These are phyloP conservation scores for Juglanconis oblonga DNA, from an alignment of 2,329 filamentous ascomycete species.

Conservation along the genomic window DNA sequence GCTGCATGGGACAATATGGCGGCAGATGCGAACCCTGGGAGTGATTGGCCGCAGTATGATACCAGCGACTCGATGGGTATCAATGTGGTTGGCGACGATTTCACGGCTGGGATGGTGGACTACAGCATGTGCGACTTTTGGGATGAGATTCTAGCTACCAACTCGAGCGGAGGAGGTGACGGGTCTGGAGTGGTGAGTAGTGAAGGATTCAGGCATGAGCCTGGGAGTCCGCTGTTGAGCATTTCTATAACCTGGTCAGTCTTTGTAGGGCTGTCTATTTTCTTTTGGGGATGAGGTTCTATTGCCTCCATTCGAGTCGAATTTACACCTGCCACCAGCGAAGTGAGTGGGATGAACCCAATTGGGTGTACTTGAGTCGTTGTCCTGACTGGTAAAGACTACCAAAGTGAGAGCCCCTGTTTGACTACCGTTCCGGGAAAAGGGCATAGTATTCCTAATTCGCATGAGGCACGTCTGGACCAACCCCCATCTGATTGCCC, in stretches of 20 bases:
- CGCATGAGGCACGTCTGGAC: too few relatives aligned
- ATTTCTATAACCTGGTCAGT: not conserved
- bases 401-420: too few relatives aligned
- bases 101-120: constrained; percentile 1
- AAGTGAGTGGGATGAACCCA: too few relatives aligned
- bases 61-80: not conserved
- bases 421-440: too few relatives aligned
- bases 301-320: too few relatives aligned
- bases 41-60: constrained; percentile 9
- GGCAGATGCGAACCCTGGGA: constrained; percentile 19
- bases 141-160: not conserved
- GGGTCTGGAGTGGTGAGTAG: not conserved
- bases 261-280: not conserved
- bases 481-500: not conserved
- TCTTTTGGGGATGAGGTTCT: not conserved
- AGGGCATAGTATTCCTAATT: too few relatives aligned
- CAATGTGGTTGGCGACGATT: constrained; percentile 4
- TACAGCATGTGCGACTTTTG: constrained; percentile 16
- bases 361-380: too few relatives aligned
- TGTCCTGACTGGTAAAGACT: too few relatives aligned
- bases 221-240: not conserved
- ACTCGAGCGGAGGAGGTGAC: not conserved
- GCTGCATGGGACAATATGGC: constrained; percentile 28
- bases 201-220: not conserved
- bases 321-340: too few relatives aligned